phyloP scores from a whole-genome alignment of 2,329 filamentous ascomycete species.

The Phyllosticta citriasiana region DNA sequence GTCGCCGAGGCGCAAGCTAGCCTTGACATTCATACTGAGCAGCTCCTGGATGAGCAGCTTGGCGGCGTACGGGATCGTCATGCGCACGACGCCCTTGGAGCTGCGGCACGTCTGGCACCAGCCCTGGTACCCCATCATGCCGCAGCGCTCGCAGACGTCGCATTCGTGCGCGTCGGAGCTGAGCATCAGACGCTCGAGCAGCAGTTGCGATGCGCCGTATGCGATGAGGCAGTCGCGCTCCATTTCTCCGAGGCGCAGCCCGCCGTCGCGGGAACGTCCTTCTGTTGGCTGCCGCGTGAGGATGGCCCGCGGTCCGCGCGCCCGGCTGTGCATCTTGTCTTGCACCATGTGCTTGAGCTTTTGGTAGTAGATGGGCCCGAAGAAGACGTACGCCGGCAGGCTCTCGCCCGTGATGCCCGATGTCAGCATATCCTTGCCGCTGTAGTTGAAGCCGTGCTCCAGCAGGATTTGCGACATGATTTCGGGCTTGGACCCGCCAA shows the following conservation, averaged over 20 bases:
- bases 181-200: slow-evolving; percentile 90
- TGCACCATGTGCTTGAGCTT: slow-evolving; percentile 99
- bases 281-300: slow-evolving; percentile 93
- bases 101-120: slow-evolving; percentile 92
- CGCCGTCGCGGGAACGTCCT: slow-evolving; percentile 84
- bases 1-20: slow-evolving; percentile 80
- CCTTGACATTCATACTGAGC: slow-evolving; percentile 97
- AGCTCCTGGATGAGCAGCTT: slow-evolving; percentile 94
- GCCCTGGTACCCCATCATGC: slow-evolving; percentile 88
- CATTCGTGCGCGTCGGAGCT: slow-evolving; percentile 83
- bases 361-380: slow-evolving; percentile 98
- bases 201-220: slow-evolving; percentile 84
- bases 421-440: slow-evolving; percentile 94
- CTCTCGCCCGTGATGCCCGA: slow-evolving; percentile 91
- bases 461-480: slow-evolving; percentile 82
- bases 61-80: slow-evolving; percentile 96
- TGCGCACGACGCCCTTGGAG: slow-evolving; percentile 73
- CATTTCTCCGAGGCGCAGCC: slow-evolving; percentile 93
- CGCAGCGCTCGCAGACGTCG: slow-evolving; percentile 89
- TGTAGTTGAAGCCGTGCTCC: slow-evolving; percentile 85
- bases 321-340: slow-evolving; percentile 97
- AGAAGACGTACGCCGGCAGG: slow-evolving; percentile 93
- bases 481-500: slow-evolving; percentile 73
- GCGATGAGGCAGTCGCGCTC: slow-evolving; percentile 96
- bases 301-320: slow-evolving; percentile 80